These are phyloP conservation scores for Colletotrichum brevisporum DNA, from an alignment of 2,329 filamentous ascomycete species.

Conservation along the genomic window DNA sequence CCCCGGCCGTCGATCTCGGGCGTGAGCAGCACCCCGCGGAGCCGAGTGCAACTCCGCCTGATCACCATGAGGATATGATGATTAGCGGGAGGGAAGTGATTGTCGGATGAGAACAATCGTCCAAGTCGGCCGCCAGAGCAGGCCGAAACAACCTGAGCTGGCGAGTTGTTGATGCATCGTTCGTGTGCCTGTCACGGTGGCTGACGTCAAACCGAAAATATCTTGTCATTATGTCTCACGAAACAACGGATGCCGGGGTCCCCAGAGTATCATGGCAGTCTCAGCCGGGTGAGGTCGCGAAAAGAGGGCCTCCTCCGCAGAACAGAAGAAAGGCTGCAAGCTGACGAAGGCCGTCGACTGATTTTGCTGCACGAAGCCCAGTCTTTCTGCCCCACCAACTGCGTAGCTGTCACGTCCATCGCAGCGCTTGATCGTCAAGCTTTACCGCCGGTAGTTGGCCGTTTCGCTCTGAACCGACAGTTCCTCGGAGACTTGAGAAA, in stretches of 20 bases:
- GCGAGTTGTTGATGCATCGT: too few species aligned
- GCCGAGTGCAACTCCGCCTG: conserved; percentile 4
- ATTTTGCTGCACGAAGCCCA: conserved; percentile 8
- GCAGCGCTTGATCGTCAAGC: conserved; percentile 2
- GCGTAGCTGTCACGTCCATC: not conserved
- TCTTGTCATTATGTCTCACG: not conserved
- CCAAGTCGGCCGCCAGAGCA: too few species aligned
- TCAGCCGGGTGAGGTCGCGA: conserved; percentile 10
- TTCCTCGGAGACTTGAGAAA: not conserved
- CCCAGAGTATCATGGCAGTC: conserved; percentile 18
- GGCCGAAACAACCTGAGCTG: too few species aligned
- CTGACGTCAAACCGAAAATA: not conserved
- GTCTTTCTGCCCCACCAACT: not conserved
- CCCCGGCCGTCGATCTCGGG: conserved; percentile 20
- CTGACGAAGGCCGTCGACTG: conserved; percentile 24
- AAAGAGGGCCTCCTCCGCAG: not conserved
- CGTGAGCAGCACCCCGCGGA: conserved; percentile 12
- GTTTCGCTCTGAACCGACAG: not conserved
- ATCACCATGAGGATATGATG: not conserved
- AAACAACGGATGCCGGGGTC: not conserved
- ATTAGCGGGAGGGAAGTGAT: not conserved
- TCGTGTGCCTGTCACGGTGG: too few species aligned
- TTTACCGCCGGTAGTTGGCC: not conserved
- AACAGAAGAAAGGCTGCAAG: conserved; percentile 16
- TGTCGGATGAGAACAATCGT: not conserved